Conservation (phyloP, 2,329 filamentous ascomycete genomes). For the Hysterium pulicare region DNA sequence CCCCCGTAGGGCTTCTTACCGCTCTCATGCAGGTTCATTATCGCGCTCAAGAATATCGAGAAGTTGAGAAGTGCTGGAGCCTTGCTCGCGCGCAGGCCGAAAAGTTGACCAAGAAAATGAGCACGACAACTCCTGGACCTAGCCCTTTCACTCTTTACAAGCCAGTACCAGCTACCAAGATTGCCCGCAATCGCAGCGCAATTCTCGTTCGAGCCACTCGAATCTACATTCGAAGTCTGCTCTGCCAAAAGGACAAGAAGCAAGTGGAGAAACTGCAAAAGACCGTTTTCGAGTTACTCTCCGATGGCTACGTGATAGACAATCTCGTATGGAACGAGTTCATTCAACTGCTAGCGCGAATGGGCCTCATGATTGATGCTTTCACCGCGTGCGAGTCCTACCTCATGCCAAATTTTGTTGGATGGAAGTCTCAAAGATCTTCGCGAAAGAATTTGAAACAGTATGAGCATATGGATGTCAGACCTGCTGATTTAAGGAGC, state of each 20-base stretch:
- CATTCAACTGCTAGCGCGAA: conserved; percentile 63
- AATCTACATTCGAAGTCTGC: conserved; percentile 52
- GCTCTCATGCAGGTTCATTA: conserved; percentile 67
- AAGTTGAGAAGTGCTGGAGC: conserved; percentile 66
- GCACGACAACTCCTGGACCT: neutral
- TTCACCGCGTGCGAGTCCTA: conserved; percentile 71
- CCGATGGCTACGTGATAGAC: conserved; percentile 69
- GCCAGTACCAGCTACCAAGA: conserved; percentile 4
- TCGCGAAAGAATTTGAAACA: conserved; percentile 18
- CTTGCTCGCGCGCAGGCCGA: conserved; percentile 55
- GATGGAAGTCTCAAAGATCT: conserved; percentile 54
- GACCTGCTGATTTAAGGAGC: conserved; percentile 22
- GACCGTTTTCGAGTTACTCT: conserved; percentile 53
- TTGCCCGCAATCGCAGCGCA: conserved; percentile 42
- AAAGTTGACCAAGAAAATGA: conserved; percentile 26
- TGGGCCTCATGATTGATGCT: conserved; percentile 61
- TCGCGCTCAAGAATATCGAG: conserved; percentile 54
- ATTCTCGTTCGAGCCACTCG: conserved; percentile 49
- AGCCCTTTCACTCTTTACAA: neutral
- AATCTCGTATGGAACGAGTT: conserved; percentile 78
- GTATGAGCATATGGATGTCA: conserved; percentile 28
- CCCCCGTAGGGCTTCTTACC: conserved; percentile 40
- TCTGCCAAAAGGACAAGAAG: conserved; percentile 47
- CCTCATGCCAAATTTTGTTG: conserved; percentile 75
- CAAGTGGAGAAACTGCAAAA: conserved; percentile 27